Conservation (phyloP, 2,329 filamentous ascomycete genomes). For the Podosphaera fusca region DNA sequence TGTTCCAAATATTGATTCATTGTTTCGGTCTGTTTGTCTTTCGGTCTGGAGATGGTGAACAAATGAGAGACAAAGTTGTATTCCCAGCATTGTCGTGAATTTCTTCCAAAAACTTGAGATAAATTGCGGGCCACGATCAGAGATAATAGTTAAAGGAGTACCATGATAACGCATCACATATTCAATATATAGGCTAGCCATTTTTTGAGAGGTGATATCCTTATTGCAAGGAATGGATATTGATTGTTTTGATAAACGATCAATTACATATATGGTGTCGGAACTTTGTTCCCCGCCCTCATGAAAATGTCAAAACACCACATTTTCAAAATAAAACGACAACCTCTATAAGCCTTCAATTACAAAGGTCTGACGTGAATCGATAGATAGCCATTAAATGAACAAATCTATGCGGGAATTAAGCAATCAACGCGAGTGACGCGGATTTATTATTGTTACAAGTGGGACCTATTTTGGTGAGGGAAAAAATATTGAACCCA, state of each 20-base stretch:
- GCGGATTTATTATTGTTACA: too few relatives aligned
- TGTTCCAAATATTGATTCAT: neutral
- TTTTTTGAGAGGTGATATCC: neutral
- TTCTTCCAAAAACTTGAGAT: neutral
- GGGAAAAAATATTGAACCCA: too few relatives aligned
- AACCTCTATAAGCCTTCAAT: neutral
- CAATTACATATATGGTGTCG: neutral
- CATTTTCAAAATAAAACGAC: too few relatives aligned
- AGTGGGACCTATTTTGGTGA: too few relatives aligned
- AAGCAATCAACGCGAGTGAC: too few relatives aligned
- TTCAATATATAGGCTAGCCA: neutral
- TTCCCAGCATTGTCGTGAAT: neutral
- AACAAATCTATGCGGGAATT: too few relatives aligned
- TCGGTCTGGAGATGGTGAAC: neutral
- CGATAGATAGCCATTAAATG: too few relatives aligned
- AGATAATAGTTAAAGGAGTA: neutral
- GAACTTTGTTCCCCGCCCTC: too few relatives aligned
- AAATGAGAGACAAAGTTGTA: neutral
- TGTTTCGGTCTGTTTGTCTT: neutral
- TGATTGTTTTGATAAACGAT: neutral
- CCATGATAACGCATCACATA: neutral
- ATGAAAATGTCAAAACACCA: too few relatives aligned
- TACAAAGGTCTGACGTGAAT: neutral
- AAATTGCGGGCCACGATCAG: neutral
- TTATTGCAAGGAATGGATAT: neutral